Evolutionary conservation across 495 filamentous ascomycete genomes (phyloP).

Genomic region (Tuber aestivum): DNA sequence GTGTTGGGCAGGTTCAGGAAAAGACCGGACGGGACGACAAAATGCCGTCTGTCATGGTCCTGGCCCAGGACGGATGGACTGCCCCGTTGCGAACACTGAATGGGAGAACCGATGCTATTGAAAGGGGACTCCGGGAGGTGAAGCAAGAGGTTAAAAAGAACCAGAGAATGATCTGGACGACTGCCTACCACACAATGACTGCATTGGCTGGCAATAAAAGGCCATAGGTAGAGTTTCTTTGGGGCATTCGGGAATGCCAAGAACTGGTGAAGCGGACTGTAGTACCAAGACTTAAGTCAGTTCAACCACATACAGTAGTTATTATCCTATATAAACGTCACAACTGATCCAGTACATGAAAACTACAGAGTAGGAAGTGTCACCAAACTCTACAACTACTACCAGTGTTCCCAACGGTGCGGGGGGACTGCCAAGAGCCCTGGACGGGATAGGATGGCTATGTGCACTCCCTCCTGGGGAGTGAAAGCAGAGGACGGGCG

Average conservation of each 20-base stretch:
- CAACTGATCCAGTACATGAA: background rate
- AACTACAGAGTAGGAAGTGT: too few relatives aligned
- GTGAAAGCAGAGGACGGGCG: too few relatives aligned
- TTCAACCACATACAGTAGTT: background rate
- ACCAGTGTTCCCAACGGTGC: too few relatives aligned
- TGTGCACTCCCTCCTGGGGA: too few relatives aligned
- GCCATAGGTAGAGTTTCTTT: background rate
- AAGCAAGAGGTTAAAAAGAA: background rate
- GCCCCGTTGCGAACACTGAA: too few relatives aligned
- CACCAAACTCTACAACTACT: too few relatives aligned
- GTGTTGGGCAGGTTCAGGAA: too few relatives aligned
- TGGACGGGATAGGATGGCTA: too few relatives aligned
- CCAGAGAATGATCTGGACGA: background rate
- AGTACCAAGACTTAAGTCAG: background rate
- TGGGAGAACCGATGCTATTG: background rate
- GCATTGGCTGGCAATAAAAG: background rate
- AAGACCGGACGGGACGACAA: too few relatives aligned
- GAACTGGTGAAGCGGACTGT: background rate
- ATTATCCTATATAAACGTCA: background rate
- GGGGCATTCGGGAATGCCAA: background rate
- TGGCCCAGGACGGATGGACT: too few relatives aligned
- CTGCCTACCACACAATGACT: background rate
- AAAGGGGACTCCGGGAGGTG: background rate
- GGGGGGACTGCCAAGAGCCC: too few relatives aligned
- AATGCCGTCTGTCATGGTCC: too few relatives aligned